phyloP scores from a whole-genome alignment of 2,329 filamentous ascomycete genomes.

The Clonostachys solani region DNA sequence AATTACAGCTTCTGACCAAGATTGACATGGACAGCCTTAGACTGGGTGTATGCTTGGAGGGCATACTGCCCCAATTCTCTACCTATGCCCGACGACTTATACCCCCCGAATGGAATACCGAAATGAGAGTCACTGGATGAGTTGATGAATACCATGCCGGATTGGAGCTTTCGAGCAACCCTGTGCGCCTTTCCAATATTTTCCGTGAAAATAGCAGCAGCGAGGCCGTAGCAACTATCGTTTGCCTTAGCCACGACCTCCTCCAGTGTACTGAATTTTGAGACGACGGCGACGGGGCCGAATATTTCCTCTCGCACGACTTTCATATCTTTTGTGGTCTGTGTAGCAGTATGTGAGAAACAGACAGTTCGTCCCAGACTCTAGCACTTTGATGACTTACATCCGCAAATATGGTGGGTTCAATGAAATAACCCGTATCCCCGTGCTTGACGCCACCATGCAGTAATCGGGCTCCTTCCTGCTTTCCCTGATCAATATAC shows the following conservation, averaged over 20 bases:
- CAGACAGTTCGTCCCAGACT: no score
- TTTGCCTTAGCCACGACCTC: conserved; percentile 42
- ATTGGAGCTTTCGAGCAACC: conserved; percentile 3
- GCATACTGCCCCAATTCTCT: conserved; percentile 3
- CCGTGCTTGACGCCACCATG: no score
- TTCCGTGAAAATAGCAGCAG: conserved; percentile 3
- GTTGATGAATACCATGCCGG: conserved; percentile 6
- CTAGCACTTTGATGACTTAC: conserved; percentile 6
- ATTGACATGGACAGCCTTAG: conserved; percentile 4
- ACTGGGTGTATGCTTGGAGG: conserved; percentile 5
- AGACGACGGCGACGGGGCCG: conserved; percentile 43
- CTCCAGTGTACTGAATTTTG: conserved; percentile 40
- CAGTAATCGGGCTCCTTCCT: conserved; percentile 20
- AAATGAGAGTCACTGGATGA: conserved; percentile 3
- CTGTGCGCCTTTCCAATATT: conserved; percentile 3
- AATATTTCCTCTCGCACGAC: conserved; percentile 47
- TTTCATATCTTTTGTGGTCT: conserved; percentile 1
- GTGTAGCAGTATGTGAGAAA: no score
- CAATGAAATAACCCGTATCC: conserved; percentile 15
- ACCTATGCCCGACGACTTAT: conserved; percentile 5
- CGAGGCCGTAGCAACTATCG: conserved; percentile 39
- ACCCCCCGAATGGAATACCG: conserved; percentile 5
- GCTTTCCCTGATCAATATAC: conserved; percentile 57
- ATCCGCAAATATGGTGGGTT: conserved; percentile 15
- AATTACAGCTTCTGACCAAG: not conserved